These are phyloP conservation scores for Sclerotinia trifoliorum DNA, from an alignment of 2,329 filamentous ascomycete genomes.

Conservation along the genomic window DNA sequence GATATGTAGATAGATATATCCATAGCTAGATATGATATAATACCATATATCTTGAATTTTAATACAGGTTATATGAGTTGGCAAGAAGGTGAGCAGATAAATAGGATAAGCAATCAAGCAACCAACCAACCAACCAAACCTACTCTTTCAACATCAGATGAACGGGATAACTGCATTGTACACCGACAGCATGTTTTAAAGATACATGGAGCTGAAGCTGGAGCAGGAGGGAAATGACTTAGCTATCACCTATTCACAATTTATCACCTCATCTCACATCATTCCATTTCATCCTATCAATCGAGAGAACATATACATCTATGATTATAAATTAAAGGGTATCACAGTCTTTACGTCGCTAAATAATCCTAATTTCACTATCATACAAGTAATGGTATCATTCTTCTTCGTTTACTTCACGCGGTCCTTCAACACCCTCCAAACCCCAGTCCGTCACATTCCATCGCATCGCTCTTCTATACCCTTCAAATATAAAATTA, in stretches of 20 bases:
- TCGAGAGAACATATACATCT: background rate
- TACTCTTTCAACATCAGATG: too few species aligned
- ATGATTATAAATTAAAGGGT: conserved; percentile 18
- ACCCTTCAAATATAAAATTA: conserved; percentile 7
- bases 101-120: too few species aligned
- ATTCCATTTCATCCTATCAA: background rate
- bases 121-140: too few species aligned
- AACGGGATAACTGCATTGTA: too few species aligned
- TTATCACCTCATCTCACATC: background rate
- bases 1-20: too few species aligned
- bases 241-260: background rate
- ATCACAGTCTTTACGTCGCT: conserved; percentile 19
- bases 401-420: conserved; percentile 11
- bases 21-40: too few species aligned
- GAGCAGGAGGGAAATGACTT: too few species aligned
- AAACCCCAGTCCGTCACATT: conserved; percentile 1
- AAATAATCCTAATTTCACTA: conserved; percentile 19
- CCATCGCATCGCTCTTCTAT: conserved; percentile 1
- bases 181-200: too few species aligned
- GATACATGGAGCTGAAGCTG: too few species aligned
- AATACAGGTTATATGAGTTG: too few species aligned
- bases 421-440: background rate
- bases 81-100: too few species aligned
- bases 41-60: too few species aligned
- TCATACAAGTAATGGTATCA: conserved; percentile 25